These are phyloP conservation scores for Pythium pyrilobum DNA, from an alignment of 352 stramenopile species.

Conservation along the genomic window DNA sequence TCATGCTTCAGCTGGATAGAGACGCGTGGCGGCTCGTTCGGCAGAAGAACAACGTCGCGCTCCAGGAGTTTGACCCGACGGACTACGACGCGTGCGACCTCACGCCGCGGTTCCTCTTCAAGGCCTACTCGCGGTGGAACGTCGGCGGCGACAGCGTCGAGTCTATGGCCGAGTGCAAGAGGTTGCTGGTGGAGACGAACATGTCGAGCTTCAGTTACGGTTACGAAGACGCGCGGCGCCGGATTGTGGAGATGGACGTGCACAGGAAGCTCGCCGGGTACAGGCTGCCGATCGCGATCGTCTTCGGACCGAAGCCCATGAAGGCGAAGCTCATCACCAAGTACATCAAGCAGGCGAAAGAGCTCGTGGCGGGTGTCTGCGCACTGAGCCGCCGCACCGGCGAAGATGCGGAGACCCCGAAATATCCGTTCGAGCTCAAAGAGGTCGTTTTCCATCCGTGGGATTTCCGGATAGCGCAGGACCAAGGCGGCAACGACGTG, in stretches of 20 bases:
- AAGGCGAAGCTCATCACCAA: neutral
- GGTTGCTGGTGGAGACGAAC: neutral
- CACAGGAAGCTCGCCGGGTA: neutral
- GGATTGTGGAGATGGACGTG: constrained; percentile 1
- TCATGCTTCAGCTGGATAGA: neutral
- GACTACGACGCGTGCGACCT: neutral
- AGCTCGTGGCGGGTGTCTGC: neutral
- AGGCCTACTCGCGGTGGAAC: neutral
- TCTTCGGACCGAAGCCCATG: neutral
- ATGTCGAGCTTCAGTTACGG: neutral
- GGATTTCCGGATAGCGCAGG: neutral
- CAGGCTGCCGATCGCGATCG: constrained; percentile 1
- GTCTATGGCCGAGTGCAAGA: neutral
- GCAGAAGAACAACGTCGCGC: neutral
- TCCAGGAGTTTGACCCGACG: neutral
- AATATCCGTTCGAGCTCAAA: constrained; percentile 7
- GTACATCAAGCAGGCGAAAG: constrained; percentile 2
- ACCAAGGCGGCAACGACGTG: neutral
- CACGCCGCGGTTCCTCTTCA: neutral
- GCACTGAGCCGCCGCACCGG: too few relatives aligned
- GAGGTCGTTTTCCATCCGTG: constrained; percentile 5
- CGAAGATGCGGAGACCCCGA: neutral
- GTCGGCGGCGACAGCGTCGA: neutral
- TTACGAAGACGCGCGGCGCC: neutral
- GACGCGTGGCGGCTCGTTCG: neutral